Evolutionary conservation across 2,329 filamentous ascomycete genomes (phyloP).

Genomic region (Fulvia fulva): DNA sequence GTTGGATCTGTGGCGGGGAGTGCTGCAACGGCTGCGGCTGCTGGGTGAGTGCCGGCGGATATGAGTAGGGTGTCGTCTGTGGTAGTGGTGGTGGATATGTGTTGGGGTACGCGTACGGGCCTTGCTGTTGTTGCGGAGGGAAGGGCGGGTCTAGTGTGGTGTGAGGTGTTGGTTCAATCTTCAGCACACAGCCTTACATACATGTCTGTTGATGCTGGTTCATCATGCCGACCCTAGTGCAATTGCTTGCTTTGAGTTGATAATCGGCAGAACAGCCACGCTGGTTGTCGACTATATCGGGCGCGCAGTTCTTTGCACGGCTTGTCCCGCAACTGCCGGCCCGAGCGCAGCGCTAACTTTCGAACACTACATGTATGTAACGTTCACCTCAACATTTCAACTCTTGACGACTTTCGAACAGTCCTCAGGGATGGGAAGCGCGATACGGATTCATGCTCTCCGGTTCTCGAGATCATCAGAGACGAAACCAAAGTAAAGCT

Average conservation of each 20-base stretch:
- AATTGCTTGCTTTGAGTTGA: background rate
- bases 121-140: conserved; percentile 1
- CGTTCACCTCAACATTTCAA: background rate
- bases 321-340: background rate
- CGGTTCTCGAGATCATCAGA: no score
- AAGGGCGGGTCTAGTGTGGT: background rate
- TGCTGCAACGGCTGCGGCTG: conserved; percentile 4
- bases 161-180: background rate
- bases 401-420: background rate
- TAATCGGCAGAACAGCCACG: background rate
- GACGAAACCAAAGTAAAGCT: no score
- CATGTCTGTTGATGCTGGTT: conserved; percentile 1
- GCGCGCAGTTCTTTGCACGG: no score
- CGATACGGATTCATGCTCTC: no score
- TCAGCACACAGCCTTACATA: background rate
- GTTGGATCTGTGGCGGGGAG: background rate
- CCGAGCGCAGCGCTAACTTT: background rate
- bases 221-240: background rate
- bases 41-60: background rate
- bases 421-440: no score
- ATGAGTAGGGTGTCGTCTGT: conserved; percentile 2
- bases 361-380: no score
- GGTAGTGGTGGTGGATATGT: conserved; percentile 1
- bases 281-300: no score
- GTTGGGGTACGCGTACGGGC: background rate